Conservation (phyloP, 169 alveolate species). For the Plasmodium cynomolgi region DNA sequence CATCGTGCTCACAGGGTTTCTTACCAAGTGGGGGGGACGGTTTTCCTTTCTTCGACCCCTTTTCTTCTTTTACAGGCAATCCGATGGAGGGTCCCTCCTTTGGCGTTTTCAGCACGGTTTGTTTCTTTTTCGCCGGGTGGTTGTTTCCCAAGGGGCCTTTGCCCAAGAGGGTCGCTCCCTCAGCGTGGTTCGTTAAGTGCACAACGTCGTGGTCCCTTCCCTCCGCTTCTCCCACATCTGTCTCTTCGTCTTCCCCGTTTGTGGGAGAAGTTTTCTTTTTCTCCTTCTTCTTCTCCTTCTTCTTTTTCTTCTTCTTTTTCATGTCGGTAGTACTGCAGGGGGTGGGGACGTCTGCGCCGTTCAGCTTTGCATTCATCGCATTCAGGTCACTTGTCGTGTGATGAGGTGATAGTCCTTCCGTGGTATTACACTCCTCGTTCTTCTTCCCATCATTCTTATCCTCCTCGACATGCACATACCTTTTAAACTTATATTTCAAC, state of each 20-base stretch:
- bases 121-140: background rate
- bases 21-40: background rate
- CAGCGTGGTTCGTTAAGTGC: background rate
- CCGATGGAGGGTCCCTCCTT: background rate
- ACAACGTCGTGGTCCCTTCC: background rate
- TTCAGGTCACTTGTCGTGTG: background rate
- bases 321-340: background rate
- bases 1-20: background rate
- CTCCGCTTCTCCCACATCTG: background rate
- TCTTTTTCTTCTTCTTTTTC: background rate
- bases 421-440: background rate
- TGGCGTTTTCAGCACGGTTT: background rate
- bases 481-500: constrained; percentile 59
- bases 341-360: background rate
- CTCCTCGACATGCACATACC: background rate
- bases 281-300: background rate
- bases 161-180: background rate
- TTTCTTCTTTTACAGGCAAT: background rate
- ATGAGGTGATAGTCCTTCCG: background rate
- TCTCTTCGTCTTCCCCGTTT: background rate
- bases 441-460: constrained; percentile 11
- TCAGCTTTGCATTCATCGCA: background rate
- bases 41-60: background rate
- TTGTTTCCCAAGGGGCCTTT: background rate
- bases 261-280: background rate